Percentiles rank a stretch among this genome's conserved stretches.
Evolutionary conservation across 371 early-diverging fungal genomes (phyloP).

Genomic region (Actinomucor elegans): DNA sequence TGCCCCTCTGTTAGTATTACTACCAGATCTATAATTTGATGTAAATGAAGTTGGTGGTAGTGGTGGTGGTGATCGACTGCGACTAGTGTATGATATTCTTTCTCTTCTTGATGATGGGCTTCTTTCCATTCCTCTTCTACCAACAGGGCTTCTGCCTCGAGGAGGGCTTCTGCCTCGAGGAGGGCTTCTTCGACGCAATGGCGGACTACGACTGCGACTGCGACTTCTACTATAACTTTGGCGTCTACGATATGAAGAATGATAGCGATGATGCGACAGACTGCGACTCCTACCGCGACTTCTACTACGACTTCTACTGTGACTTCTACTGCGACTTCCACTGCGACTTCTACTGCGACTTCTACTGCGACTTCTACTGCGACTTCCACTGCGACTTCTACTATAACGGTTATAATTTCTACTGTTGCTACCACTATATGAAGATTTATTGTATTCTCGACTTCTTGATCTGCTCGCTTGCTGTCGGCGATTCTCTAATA

Average conservation of each 20-base stretch:
- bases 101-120: slow-evolving; percentile 10
- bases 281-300: neutral
- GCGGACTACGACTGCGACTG: neutral
- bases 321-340: slow-evolving; percentile 1
- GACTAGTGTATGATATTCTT: neutral
- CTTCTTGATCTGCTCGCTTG: neutral
- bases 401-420: slow-evolving; percentile 1
- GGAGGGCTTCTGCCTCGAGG: slow-evolving; percentile 14
- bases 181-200: neutral
- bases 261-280: too few relatives aligned
- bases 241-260: too few relatives aligned
- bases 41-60: neutral
- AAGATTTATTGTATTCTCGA: neutral
- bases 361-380: slow-evolving; percentile 4
- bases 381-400: slow-evolving; percentile 1
- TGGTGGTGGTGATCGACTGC: slow-evolving; percentile 9
- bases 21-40: neutral
- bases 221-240: slow-evolving; percentile 1
- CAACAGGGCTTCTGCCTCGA: slow-evolving; percentile 1
- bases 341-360: slow-evolving; percentile 9
- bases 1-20: too few relatives aligned
- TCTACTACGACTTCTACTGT: slow-evolving; percentile 6
- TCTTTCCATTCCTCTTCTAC: too few relatives aligned
- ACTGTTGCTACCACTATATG: neutral
- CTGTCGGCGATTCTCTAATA: neutral